Percentiles rank a stretch among this genome's conserved stretches.
Evolutionary conservation across 2,329 filamentous ascomycete species (phyloP).

Genomic region (Sclerotinia nivalis): DNA sequence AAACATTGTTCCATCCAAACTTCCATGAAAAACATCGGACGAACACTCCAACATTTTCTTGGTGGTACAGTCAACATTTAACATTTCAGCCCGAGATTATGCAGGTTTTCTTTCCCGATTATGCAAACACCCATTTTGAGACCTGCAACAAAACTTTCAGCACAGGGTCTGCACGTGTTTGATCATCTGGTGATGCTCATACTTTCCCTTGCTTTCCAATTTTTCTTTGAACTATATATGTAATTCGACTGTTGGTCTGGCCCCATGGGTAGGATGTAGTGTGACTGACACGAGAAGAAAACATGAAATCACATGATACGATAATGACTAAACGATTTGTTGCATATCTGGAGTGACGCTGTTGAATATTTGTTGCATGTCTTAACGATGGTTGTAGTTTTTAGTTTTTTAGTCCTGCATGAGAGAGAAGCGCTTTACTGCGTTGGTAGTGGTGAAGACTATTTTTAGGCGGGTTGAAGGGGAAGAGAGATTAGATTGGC

Average conservation of each 20-base stretch:
- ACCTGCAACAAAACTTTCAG: slow-evolving; percentile 18
- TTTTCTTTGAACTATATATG: background rate
- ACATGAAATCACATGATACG: background rate
- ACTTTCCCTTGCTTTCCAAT: background rate
- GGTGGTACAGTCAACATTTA: background rate
- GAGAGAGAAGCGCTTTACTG: slow-evolving; percentile 5
- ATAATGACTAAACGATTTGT: slow-evolving; percentile 18
- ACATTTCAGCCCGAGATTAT: slow-evolving; percentile 6
- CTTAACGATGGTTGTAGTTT: background rate
- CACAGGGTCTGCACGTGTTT: background rate
- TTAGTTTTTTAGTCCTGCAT: slow-evolving; percentile 2
- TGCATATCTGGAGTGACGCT: slow-evolving; percentile 24
- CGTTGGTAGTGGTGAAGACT: background rate
- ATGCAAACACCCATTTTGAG: slow-evolving; percentile 14
- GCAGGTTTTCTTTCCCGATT: slow-evolving; percentile 3
- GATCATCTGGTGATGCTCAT: background rate
- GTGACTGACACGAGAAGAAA: background rate
- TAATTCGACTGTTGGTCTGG: background rate
- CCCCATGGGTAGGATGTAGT: background rate
- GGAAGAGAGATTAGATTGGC: slow-evolving; percentile 1
- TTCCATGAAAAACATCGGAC: background rate
- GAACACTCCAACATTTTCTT: background rate
- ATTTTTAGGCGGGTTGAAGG: slow-evolving; percentile 4
- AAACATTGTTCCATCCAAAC: background rate
- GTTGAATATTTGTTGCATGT: slow-evolving; percentile 16